Base-by-base conservation (phyloP, 2,329 filamentous ascomycete genomes). In the Aspergillus sp. region DNA sequence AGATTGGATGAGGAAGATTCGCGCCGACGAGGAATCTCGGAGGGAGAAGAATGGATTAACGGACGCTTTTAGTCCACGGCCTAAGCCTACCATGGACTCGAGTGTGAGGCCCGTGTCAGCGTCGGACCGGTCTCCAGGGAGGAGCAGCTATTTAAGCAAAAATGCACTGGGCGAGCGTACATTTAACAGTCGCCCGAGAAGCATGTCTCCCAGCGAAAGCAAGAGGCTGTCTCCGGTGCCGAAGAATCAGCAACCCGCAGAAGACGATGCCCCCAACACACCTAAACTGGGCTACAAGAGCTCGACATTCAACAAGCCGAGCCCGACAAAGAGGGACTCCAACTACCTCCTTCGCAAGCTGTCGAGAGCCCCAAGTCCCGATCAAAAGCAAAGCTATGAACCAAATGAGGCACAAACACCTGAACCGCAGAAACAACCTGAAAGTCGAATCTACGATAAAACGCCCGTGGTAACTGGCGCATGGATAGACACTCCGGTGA, bases 401-500 rank as follows among this genome's bases (percentile, higher is more conserved):
- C n/a, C n/a, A n/a, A n/a, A n/a, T n/a, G 42, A 49, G 13, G 37
- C 44, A 6, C 47, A 52, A 30, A 63, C 60, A 1, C 61, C 60
- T 2, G 53, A 61, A 24, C 46, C 46, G 28, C 37, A 47, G 15
- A 61, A 55, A 32, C 30, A 45, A 4, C 44, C 46, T 10, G 45
- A 54, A 19, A 45, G 49, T 10, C 51, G 44, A 15, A 49, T 61
- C 13, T 58, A 61, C 22, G 55, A 59, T 20, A 63, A 65, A 40
- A 68, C 64, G 2, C 64, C 64, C 2, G 52, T 58, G 24, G 61
- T 66, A 7, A 58, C 57, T 12, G 64, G 64, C 8, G 63, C 62
- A 2, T 68, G 63, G 62, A 58, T 66, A 20, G 63, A 68, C 41
- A 68, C 64, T 1, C 64, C 65, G 3, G 45, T 65, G 42, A 60